Evolutionary conservation across 2,329 filamentous ascomycete species (phyloP), one percentile per base, ranked within the genome.

Genomic region (Botrytis squamosa): DNA sequence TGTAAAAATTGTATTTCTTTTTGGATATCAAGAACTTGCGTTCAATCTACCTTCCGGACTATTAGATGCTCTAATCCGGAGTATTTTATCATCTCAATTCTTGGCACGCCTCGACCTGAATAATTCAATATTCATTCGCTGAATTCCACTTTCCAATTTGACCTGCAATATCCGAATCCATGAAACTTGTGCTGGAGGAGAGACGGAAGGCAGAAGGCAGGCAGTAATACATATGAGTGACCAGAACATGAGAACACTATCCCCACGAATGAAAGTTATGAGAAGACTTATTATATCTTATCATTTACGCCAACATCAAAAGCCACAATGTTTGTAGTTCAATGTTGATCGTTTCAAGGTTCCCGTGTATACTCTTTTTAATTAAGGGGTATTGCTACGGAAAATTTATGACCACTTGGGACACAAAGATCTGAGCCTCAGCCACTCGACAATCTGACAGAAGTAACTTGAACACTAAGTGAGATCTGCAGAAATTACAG

Each of bases 391-490:
- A 70, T n/a, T n/a, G 44, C 44, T 71, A 71, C 57, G 59, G 69
- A 65, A 22, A 18, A 40, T 68, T 55, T 33, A 55, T 68, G 49
- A 68, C 66, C 36, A 57, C 66, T 55, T 40, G 49, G 38, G 8
- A 68, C 66, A 68, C 66, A 68, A 42, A 65, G 69, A 71, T 71
- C 59, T 71, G 42, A 71, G 46, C 16, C 46, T 49, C 46, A 49
- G 69, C 69, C 44, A 71, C 69, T 71, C 69, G 69, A 71, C 46
- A 71, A 71, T 71, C 69, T 71, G 59, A 64, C 42, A 64, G 60
- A 71, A 71, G 66, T 68, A 68, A 68, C 66, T 49, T 12, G 20
- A 64, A 42, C 42, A 64, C 33, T 25, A 71, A 64, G 42, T n/a
- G 38, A 71, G 69, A 42, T 18, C 42, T 65, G 38, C 38, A 66